Evolutionary conservation across 2,329 filamentous ascomycete genomes (phyloP), one percentile per base, ranked within the genome.

Genomic region (Calonectria leucothoes): DNA sequence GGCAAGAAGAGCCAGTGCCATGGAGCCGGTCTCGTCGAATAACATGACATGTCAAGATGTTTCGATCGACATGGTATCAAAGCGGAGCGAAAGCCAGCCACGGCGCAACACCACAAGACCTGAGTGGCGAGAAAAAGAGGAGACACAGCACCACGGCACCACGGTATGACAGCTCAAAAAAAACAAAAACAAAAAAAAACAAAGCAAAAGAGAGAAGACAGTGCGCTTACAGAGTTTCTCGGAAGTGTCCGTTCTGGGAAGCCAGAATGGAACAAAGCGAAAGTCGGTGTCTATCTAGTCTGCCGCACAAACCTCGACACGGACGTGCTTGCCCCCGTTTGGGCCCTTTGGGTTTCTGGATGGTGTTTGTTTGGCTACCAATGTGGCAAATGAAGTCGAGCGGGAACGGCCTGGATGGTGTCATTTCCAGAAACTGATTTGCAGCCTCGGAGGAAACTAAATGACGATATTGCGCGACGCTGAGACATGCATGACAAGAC

Each of bases 401-500:
- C 37, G 55, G 55, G 55, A 61, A 61, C 33, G 33, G 35, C 33
- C 25, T 37, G 23, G 7, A 4, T n/a, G 35, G 55, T 39, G 55
- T 61, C 55, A 61, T 76, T 75, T 79, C 37, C 23, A 25, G 55
- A 27, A 14, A 57, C 12, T 17, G 20, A 69, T 79, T 37, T 77
- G 78, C 23, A 39, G 55, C 45, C 66, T 63, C 20, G 25, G 29
- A 39, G 55, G 11, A 61, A 39, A 39, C 55, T 61, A 61, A 61
- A 61, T 61, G 35, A 70, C 39, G 25, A 63, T 66, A 27, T 27
- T 52, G 65, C 48, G 48, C 35, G 48, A 33, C 20, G 27, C 33
- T 27, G 35, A 61, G 55, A 61, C 55, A 61, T 61, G 55, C 55
- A 61, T 61, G 37, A 25, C 25, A 39, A 39, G 42, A 45, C 14